Conservation (phyloP, 148 eudicot genomes). For the Rhododendron ovatum region DNA sequence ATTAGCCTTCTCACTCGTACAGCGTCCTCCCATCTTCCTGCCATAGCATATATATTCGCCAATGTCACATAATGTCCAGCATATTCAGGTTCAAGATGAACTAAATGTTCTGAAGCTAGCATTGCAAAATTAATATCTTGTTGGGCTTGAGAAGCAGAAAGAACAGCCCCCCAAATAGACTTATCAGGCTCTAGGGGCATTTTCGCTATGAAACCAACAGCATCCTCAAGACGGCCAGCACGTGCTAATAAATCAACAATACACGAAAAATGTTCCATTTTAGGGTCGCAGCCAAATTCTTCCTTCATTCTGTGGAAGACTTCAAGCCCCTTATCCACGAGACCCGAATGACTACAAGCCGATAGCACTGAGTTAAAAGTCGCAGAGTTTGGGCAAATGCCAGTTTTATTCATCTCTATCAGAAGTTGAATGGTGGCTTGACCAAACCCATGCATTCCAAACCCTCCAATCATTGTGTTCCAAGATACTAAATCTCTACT, state of each 20-base stretch:
- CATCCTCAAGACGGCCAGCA: conserved; percentile 48
- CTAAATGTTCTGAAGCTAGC: conserved; percentile 42
- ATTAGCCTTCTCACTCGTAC: conserved; percentile 33
- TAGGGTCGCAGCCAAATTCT: conserved; percentile 25
- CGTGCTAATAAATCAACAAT: conserved; percentile 55
- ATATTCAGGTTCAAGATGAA: conserved; percentile 45
- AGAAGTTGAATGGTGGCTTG: conserved; percentile 33
- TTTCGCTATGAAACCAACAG: conserved; percentile 26
- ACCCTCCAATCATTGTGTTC: conserved; percentile 55
- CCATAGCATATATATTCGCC: conserved; percentile 41
- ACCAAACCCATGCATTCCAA: conserved; percentile 44
- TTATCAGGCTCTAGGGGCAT: conserved; percentile 40
- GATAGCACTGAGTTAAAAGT: conserved; percentile 50
- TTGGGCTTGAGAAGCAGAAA: conserved; percentile 39
- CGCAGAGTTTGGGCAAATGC: conserved; percentile 30
- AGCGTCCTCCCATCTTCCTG: conserved; percentile 49
- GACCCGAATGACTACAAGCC: conserved; percentile 52
- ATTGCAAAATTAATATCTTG: conserved; percentile 30
- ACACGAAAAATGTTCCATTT: conserved; percentile 51
- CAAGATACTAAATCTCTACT: conserved; percentile 38
- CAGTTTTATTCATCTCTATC: conserved; percentile 34
- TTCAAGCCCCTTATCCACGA: conserved; percentile 37
- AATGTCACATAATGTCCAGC: conserved; percentile 54
- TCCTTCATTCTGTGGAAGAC: conserved; percentile 31
- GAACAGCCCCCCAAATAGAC: conserved; percentile 50